phyloP scores from a whole-genome alignment of 768 basidiomycete species.

The Mycena belliarum region DNA sequence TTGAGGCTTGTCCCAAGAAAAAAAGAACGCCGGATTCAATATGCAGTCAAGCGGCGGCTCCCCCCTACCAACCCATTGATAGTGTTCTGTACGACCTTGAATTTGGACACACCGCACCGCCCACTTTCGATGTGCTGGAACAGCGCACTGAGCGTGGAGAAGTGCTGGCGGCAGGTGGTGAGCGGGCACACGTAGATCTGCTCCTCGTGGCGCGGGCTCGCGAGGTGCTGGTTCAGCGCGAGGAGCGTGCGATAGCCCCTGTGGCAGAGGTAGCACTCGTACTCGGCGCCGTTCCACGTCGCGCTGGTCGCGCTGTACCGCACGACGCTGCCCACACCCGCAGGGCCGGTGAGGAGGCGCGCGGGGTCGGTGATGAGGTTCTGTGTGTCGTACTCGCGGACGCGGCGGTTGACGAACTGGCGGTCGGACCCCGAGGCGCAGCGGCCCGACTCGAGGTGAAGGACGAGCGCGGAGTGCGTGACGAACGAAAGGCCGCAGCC shows the following conservation, averaged over 20 bases:
- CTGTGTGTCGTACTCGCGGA: constrained; percentile 44
- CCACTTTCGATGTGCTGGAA: constrained; percentile 69
- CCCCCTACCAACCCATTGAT: constrained; percentile 37
- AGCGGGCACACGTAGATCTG: constrained; percentile 58
- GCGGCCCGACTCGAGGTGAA: constrained; percentile 63
- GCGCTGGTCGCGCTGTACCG: constrained; percentile 31
- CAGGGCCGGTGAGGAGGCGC: constrained; percentile 45
- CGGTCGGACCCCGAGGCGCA: constrained; percentile 53
- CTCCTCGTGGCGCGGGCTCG: constrained; percentile 59
- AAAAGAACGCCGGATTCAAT: no score
- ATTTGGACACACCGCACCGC: constrained; percentile 54
- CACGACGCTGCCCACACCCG: constrained; percentile 21
- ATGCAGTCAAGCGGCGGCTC: constrained; percentile 21
- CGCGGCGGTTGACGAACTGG: constrained; percentile 40
- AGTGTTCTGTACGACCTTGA: constrained; percentile 39
- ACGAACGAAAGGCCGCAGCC: constrained; percentile 52
- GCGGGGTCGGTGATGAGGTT: constrained; percentile 58
- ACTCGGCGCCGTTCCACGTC: constrained; percentile 49
- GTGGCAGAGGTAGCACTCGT: constrained; percentile 69
- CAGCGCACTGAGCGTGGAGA: constrained; percentile 56
- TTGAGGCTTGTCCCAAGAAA: no score
- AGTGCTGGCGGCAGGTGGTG: constrained; percentile 41
- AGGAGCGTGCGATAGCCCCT: constrained; percentile 37
- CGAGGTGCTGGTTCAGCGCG: constrained; percentile 61
- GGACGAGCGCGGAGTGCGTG: constrained; percentile 53